phyloP scores from a whole-genome alignment of 495 filamentous ascomycete species.

The Aspergillus affinis region DNA sequence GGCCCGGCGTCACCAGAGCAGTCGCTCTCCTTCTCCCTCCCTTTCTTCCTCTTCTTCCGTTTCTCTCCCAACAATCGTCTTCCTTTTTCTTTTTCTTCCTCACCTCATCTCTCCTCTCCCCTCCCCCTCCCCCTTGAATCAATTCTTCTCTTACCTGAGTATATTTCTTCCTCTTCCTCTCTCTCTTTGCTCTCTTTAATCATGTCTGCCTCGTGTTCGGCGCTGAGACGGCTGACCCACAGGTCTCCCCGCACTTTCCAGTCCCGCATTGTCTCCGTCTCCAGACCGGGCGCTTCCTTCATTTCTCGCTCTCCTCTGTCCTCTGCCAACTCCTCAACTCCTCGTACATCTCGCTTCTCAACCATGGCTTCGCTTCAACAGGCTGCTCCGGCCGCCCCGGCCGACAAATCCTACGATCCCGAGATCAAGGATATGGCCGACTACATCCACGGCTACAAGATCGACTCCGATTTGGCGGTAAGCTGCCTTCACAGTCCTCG shows the following conservation, averaged over 20 bases:
- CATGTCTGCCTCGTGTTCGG: constrained; percentile 36
- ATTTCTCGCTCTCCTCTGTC: constrained; percentile 22
- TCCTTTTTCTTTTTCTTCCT: constrained; percentile 13
- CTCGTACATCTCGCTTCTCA: constrained; percentile 40
- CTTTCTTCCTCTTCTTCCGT: constrained; percentile 13
- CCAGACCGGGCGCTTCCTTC: constrained; percentile 33
- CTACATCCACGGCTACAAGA: constrained; percentile 89
- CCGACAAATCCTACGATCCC: constrained; percentile 68
- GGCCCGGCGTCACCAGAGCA: constrained; percentile 16
- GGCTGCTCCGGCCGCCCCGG: constrained; percentile 35
- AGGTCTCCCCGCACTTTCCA: constrained; percentile 49
- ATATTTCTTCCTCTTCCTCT: constrained; percentile 15
- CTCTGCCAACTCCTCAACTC: constrained; percentile 18
- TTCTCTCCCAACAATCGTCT: constrained; percentile 1
- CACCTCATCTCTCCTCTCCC: constrained; percentile 4
- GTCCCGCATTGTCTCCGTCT: constrained; percentile 42
- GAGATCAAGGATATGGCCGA: constrained; percentile 92
- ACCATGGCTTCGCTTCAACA: constrained; percentile 49
- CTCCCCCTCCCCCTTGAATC: constrained; percentile 14
- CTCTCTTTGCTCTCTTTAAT: constrained; percentile 16
- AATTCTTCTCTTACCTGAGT: constrained; percentile 7
- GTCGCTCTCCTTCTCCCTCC: constrained; percentile 13
- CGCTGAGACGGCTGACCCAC: constrained; percentile 49
- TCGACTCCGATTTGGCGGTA: constrained; percentile 91
- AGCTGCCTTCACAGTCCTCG: constrained; percentile 31